Conservation (phyloP, 2,329 filamentous ascomycete genomes). For the Fusarium pininemorale region DNA sequence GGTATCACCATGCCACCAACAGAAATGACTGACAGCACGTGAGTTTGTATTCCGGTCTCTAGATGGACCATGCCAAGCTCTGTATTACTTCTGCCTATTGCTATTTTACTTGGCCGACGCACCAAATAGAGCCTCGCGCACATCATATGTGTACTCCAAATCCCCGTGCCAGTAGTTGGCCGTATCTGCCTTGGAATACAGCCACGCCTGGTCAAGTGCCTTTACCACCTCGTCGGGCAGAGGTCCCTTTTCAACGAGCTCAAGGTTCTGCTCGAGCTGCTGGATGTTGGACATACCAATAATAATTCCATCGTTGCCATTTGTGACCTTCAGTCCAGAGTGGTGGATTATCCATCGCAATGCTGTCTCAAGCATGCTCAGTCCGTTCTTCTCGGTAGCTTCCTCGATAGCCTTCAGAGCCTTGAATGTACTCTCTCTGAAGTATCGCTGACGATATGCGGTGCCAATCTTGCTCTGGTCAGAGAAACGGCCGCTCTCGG, state of each 20-base stretch:
- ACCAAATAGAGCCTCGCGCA: slow-evolving; percentile 67
- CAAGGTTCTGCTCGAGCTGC: slow-evolving; percentile 67
- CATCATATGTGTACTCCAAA: slow-evolving; percentile 73
- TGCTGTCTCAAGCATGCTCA: slow-evolving; percentile 77
- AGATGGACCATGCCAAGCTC: not conserved
- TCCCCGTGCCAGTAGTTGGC: slow-evolving; percentile 67
- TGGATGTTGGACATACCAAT: slow-evolving; percentile 66
- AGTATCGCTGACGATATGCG: slow-evolving; percentile 75
- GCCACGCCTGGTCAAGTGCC: slow-evolving; percentile 81
- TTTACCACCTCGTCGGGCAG: slow-evolving; percentile 79
- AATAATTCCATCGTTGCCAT: slow-evolving; percentile 67
- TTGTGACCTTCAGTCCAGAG: slow-evolving; percentile 63
- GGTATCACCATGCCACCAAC: slow-evolving; percentile 23
- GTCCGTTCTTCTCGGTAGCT: slow-evolving; percentile 71
- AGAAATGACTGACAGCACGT: slow-evolving; percentile 8
- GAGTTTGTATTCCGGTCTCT: not conserved
- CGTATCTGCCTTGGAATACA: slow-evolving; percentile 68
- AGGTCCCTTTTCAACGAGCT: slow-evolving; percentile 72
- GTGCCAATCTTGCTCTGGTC: slow-evolving; percentile 62
- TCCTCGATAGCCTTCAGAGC: slow-evolving; percentile 75
- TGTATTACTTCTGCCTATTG: slow-evolving; percentile 5
- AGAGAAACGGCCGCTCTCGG: slow-evolving; percentile 75
- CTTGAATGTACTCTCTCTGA: slow-evolving; percentile 70
- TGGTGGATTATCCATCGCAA: slow-evolving; percentile 80
- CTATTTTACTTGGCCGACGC: slow-evolving; percentile 51